Evolutionary conservation across 768 basidiomycete species (phyloP).

Genomic region (Amanita brunnescens): DNA sequence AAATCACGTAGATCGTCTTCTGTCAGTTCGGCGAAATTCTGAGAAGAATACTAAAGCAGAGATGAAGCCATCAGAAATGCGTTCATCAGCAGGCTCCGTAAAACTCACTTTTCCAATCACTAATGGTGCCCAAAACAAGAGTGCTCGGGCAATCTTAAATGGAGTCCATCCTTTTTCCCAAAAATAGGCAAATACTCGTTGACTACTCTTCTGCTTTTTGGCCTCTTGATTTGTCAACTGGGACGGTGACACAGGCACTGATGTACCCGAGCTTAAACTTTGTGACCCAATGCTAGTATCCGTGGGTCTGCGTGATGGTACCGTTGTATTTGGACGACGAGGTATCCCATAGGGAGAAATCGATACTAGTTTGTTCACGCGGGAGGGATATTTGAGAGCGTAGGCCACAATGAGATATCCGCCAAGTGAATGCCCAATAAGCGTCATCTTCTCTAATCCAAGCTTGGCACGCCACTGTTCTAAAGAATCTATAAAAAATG

Average conservation of each 20-base stretch:
- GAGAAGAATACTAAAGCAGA: slow-evolving; percentile 55
- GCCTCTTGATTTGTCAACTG: slow-evolving; percentile 47
- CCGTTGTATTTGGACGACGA: slow-evolving; percentile 53
- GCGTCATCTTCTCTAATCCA: slow-evolving; percentile 78
- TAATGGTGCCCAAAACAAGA: slow-evolving; percentile 83
- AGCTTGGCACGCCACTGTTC: slow-evolving; percentile 83
- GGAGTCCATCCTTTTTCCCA: slow-evolving; percentile 95
- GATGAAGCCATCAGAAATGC: slow-evolving; percentile 9
- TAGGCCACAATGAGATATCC: slow-evolving; percentile 86
- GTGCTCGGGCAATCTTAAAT: slow-evolving; percentile 77
- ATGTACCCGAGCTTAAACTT: slow-evolving; percentile 19
- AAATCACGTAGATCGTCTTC: slow-evolving; percentile 82
- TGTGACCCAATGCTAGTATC: slow-evolving; percentile 22
- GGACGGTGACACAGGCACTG: slow-evolving; percentile 37
- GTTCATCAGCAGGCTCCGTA: neutral
- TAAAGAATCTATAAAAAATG: slow-evolving; percentile 86
- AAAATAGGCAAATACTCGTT: slow-evolving; percentile 58
- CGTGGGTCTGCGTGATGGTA: slow-evolving; percentile 48
- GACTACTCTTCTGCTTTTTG: slow-evolving; percentile 45
- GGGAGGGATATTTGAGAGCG: slow-evolving; percentile 73
- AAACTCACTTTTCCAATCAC: slow-evolving; percentile 67
- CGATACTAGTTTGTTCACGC: slow-evolving; percentile 81
- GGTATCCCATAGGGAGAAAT: slow-evolving; percentile 92
- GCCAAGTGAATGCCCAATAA: slow-evolving; percentile 87
- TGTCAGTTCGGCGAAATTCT: slow-evolving; percentile 70